Conservation (phyloP, 1,284 basidiomycete genomes). For the Boletus sp. region DNA sequence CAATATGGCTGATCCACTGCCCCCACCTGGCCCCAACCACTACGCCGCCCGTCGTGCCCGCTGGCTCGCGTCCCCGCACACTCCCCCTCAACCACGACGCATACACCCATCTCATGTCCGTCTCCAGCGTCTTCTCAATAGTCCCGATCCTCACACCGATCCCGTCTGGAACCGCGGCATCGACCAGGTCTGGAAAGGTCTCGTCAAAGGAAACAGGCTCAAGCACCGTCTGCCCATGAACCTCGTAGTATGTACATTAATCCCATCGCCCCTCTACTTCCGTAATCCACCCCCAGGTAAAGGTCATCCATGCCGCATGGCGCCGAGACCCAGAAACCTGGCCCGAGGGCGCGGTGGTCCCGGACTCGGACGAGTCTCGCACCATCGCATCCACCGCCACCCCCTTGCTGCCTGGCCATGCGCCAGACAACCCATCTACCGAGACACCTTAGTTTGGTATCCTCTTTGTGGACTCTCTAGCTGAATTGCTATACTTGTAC, state of each 20-base stretch:
- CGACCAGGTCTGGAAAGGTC: conserved; percentile 60
- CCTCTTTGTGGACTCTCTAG: not conserved
- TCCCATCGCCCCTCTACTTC: conserved; percentile 6
- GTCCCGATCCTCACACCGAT: conserved; percentile 48
- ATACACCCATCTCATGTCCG: conserved; percentile 43
- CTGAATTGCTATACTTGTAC: conserved; percentile 3
- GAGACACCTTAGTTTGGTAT: conserved; percentile 11
- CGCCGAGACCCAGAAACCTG: conserved; percentile 65
- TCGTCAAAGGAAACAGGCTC: conserved; percentile 55
- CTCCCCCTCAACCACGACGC: conserved; percentile 15
- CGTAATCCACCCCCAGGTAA: conserved; percentile 47
- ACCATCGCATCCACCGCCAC: not conserved
- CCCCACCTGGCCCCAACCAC: conserved; percentile 61
- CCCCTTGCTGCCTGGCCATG: not conserved
- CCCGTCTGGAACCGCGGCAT: conserved; percentile 57
- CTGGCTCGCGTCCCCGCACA: conserved; percentile 47
- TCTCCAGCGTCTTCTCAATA: conserved; percentile 53
- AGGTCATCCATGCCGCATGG: conserved; percentile 71
- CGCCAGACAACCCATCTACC: not conserved
- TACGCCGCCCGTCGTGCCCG: conserved; percentile 60
- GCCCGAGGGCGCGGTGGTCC: conserved; percentile 57
- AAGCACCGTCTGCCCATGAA: conserved; percentile 58
- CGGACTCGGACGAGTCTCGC: conserved; percentile 52
- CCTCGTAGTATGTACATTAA: conserved; percentile 52
- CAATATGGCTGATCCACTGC: conserved; percentile 37